Percentiles rank a stretch among this genome's conserved stretches.
These are phyloP conservation scores for Atractiella rhizophila DNA, from an alignment of 768 basidiomycete species.

Conservation along the genomic window DNA sequence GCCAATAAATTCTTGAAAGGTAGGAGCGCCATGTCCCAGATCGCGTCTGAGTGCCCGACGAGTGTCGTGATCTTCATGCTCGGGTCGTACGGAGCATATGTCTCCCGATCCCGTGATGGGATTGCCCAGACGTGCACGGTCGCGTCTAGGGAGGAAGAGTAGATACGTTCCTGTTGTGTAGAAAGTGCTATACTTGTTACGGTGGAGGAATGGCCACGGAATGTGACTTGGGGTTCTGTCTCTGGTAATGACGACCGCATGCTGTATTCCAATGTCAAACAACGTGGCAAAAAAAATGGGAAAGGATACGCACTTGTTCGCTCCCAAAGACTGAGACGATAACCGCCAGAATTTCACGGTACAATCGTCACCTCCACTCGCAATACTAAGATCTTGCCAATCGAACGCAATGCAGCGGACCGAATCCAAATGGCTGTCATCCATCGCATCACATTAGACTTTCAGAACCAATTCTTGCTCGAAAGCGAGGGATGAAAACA, in stretches of 20 bases:
- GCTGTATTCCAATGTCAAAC: too few relatives aligned
- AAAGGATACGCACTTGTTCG: constrained; percentile 35
- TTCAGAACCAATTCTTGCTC: neutral
- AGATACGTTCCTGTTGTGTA: constrained; percentile 42
- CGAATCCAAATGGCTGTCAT: constrained; percentile 80
- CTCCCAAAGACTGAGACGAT: constrained; percentile 22
- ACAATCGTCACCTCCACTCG: constrained; percentile 83
- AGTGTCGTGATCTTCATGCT: constrained; percentile 49
- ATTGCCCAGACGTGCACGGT: constrained; percentile 78
- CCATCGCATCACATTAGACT: too few relatives aligned
- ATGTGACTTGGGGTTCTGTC: constrained; percentile 73
- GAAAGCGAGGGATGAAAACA: constrained; percentile 20
- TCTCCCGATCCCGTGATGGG: constrained; percentile 48
- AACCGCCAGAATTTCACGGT: constrained; percentile 91
- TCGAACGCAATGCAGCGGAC: constrained; percentile 75
- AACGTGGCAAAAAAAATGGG: neutral
- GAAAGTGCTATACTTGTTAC: constrained; percentile 67
- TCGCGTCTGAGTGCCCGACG: constrained; percentile 78
- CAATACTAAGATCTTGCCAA: constrained; percentile 42
- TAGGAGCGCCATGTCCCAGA: constrained; percentile 79
- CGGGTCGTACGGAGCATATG: constrained; percentile 75
- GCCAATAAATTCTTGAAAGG: constrained; percentile 33
- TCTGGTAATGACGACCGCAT: constrained; percentile 59
- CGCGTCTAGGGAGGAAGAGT: constrained; percentile 78
- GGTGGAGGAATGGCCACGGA: constrained; percentile 73